Evolutionary conservation across 352 stramenopile species (phyloP), one percentile per base, ranked within the genome.

Genomic region (Phytophthora fragariae): DNA sequence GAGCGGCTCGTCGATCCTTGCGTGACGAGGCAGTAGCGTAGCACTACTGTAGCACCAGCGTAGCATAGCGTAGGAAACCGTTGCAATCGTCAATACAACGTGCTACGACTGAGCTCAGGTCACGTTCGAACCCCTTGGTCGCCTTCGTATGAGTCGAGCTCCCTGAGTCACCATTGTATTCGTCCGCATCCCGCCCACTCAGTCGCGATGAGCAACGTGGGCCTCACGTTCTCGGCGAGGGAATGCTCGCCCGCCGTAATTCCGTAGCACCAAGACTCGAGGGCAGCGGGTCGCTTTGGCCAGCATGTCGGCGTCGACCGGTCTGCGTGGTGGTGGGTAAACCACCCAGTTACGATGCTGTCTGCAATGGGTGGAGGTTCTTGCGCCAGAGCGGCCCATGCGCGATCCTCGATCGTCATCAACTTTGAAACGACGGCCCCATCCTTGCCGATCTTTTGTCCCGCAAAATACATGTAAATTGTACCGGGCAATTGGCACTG

Each of bases 281-380:
- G 31, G 44, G 2, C 4, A 21, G 19, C 19, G 19, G 19, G 19
- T 21, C 19, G 19, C 19, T 14, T 7, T 9, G 10, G 41, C 64
- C 56, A 72, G 21, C 65, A 52, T 66, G 47, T 7, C 35, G 29
- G 6, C 65, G 57, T 72, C 49, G 37, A 72, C n/a, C n/a, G n/a
- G n/a, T n/a, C n/a, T n/a, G n/a, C n/a, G n/a, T 63, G 31, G 50
- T 71, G 37, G 37, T 71, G 56, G 62, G 46, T 67, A 67, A 62
- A 54, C 27, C 14, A 54, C 24, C 21, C 39, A 54, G 19, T 21
- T 21, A 21, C 19, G 19, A 21, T 21, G 19, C 19, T 21, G 19
- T 21, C 19, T 21, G 52, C 31, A 56, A 47, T 55, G 58, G 59
- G 31, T 68, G 59, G 66, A 24, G 12, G 14, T 19, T 21, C 67